Evolutionary conservation across 768 basidiomycete genomes (phyloP), one percentile per base, ranked within the genome.

Genomic region (Leccinellum rugosiceps): DNA sequence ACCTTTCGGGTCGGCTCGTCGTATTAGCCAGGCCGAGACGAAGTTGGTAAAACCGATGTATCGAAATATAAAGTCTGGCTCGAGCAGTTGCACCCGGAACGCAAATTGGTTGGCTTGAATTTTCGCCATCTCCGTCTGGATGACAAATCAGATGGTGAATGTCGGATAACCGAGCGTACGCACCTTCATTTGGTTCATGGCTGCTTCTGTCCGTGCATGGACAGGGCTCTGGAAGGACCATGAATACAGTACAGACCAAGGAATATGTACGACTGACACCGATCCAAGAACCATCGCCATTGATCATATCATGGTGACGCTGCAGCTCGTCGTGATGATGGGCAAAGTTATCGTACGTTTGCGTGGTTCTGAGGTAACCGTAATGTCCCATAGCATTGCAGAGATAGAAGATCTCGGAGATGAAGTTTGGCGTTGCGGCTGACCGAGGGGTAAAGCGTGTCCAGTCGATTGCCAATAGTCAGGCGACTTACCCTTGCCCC

Each of bases 351-450:
- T 85, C 86, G 62, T 85, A 87, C 4, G 81, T 85, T 41, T 85
- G 85, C 46, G 95, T 87, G 1, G 93, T 92, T 69, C 83, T 87
- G 62, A 90, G 80, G 58, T 90, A 83, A 3, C 95, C 96, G 56
- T 93, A 88, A 73, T 99, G 96, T 55, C 90, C 87, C 78, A 88
- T 89, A 0, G 93, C 88, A 49, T 91, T 81, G 8, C 88, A 80
- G 45, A 98, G 80, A 76, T 91, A 98, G 77, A 98, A 98, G 19
- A 97, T 84, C 45, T 98, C 88, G 6, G 96, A 93, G 60, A 98
- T 93, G 73, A 99, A 99, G 69, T 97, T 97, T 3, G 90, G 86
- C 6, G 86, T 69, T 3, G 83, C 69, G n/a, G 80, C 85, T 85
- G 65, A 65, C 46, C 44, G 47, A 19, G n/a, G 50, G 6, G 35